These are phyloP conservation scores for Monilinia vaccinii-corymbosi DNA, from an alignment of 2,329 filamentous ascomycete genomes.

Conservation along the genomic window DNA sequence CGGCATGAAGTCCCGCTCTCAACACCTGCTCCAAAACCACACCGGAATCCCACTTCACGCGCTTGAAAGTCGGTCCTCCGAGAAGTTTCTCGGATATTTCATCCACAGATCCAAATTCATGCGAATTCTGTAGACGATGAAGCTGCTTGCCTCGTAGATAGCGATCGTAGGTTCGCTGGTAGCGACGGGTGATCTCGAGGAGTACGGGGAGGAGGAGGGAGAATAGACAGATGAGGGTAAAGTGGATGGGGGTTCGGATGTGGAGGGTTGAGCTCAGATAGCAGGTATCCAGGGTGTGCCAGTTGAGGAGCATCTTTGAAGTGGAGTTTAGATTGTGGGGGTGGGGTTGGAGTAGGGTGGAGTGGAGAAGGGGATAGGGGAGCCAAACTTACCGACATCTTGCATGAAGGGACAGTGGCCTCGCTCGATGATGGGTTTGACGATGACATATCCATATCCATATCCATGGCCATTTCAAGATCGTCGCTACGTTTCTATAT, in stretches of 20 bases:
- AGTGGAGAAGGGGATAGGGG: too few relatives aligned
- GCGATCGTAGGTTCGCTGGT: conserved; percentile 17
- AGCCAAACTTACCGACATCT: conserved; percentile 16
- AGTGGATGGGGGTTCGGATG: conserved; percentile 16
- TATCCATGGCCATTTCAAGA: neutral
- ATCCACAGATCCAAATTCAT: conserved; percentile 6
- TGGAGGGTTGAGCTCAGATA: conserved; percentile 18
- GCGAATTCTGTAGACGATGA: neutral
- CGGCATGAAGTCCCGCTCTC: conserved; percentile 15
- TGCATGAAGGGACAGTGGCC: conserved; percentile 15
- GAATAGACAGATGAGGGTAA: conserved; percentile 18
- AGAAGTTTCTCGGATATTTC: conserved; percentile 19
- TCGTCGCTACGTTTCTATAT: neutral
- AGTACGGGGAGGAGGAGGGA: conserved; percentile 19
- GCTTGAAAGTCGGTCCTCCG: neutral
- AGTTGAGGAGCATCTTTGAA: conserved; percentile 22
- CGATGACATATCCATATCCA: conserved; percentile 4
- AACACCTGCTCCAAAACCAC: conserved; percentile 13
- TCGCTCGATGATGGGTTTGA: neutral
- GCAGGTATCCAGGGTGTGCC: conserved; percentile 20
- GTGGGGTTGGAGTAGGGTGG: neutral
- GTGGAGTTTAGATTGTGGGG: neutral
- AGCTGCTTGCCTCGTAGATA: conserved; percentile 10
- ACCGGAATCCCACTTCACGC: neutral
- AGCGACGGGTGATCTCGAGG: conserved; percentile 18